Evolutionary conservation across 208 protist species (phyloP).

Genomic region (Acanthamoeba quina): DNA sequence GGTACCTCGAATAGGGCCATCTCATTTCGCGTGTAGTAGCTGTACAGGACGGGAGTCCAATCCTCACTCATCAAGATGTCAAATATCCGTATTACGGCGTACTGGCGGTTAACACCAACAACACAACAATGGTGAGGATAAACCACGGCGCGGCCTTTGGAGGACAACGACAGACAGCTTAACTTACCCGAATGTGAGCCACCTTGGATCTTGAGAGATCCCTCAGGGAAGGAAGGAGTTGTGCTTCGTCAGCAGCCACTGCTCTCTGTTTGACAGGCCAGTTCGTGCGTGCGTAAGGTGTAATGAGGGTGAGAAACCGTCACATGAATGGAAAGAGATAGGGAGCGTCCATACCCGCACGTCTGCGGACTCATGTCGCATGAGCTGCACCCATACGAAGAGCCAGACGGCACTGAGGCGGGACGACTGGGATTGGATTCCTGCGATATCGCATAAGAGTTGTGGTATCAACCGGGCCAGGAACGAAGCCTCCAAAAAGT

Average conservation of each 20-base stretch:
- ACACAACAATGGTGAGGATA: too few relatives aligned
- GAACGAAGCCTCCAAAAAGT: too few relatives aligned
- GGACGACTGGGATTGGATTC: background rate
- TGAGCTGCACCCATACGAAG: background rate
- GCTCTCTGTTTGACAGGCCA: background rate
- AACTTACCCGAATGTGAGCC: slow-evolving; percentile 18
- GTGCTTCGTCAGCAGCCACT: background rate
- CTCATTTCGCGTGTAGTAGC: background rate
- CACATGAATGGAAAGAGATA: background rate
- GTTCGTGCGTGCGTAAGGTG: background rate
- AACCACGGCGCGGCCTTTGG: background rate
- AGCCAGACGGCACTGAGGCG: slow-evolving; percentile 5
- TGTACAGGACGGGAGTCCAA: background rate
- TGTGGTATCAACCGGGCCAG: too few relatives aligned
- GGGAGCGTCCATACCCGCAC: background rate
- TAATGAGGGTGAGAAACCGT: background rate
- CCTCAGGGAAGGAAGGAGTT: background rate
- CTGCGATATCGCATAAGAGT: background rate
- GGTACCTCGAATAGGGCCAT: background rate
- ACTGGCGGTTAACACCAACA: background rate
- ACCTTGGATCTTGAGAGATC: background rate
- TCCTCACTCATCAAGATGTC: background rate
- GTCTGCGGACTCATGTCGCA: background rate
- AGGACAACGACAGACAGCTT: background rate
- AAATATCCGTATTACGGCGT: background rate